Base-by-base conservation (phyloP, 2,329 filamentous ascomycete genomes). In the Venturia oleaginea region DNA sequence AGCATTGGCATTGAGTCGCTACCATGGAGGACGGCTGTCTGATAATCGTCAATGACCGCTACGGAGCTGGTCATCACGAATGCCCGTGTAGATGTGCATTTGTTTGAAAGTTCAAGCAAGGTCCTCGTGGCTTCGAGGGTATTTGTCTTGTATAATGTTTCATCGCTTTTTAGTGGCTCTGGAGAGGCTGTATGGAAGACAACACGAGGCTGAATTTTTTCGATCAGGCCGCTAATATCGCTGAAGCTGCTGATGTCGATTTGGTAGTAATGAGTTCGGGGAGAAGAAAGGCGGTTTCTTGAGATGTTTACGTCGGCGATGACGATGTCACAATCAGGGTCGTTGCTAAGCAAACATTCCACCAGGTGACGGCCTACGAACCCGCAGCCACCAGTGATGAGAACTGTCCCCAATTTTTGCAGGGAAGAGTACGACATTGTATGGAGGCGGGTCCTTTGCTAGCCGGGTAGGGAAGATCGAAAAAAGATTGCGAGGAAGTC, bases 61-160 rank as follows among this genome's bases (percentile, higher is more conserved):
- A 90, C 89, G 63, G 89, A 93, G 75, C 90, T 94, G 22, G 93
- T 97, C 77, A 93, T 96, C 59, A 97, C 90, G 68, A 97, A 86
- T 0, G 85, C 90, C 76, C 87, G 91, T 71, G 93, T 91, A 67
- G 84, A 87, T 67, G 83, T 87, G 42, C 76, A 82, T 69, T 84
- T 80, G 72, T 84, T 83, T 70, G 89, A 89, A 17, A 90, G 90
- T 46, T 87, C 84, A 63, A 97, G 79, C 61, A 97, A 83, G 68
- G 88, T 86, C 68, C 81, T 82, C 19, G 94, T 97, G 62, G 94
- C 93, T 61, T 91, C 87, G 62, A 96, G 87, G 75, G 97, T 97
- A 75, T 97, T 99, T 73, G 97, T 89, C 74, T 86, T 87, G 71
- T 64, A 64, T 30, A 42, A 85, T 84, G 74, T 93, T 88, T 42